Evolutionary conservation across 1,284 basidiomycete genomes (phyloP), one percentile per base, ranked within the genome.

Genomic region (Ceratobasidium sp.): DNA sequence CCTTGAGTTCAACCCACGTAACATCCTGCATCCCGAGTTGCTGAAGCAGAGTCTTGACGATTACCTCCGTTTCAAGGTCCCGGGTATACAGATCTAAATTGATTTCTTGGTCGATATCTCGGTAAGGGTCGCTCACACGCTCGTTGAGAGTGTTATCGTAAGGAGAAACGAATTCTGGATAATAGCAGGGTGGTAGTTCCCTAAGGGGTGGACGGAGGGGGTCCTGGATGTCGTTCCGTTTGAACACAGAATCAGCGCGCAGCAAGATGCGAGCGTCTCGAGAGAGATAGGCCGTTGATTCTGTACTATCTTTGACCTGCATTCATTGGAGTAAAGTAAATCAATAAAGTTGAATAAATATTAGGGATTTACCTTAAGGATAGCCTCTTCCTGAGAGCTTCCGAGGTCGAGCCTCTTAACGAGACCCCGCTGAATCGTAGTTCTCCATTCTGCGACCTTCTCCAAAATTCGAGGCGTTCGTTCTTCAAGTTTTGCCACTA

Each of bases 201-300:
- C 23, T 18, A 20, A n/a, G n/a, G n/a, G n/a, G n/a, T n/a, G n/a
- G n/a, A n/a, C n/a, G n/a, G n/a, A n/a, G n/a, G n/a, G n/a, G n/a
- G n/a, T n/a, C n/a, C n/a, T n/a, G n/a, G n/a, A n/a, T 12, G 18
- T 33, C 23, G 23, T 6, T 33, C 26, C 13, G 26, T 28, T 39
- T 46, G 66, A 67, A 67, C 28, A 67, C 23, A 51, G 44, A 40
- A 20, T 67, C 66, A n/a, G 66, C 66, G n/a, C 66, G 66, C 2
- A 67, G 66, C 13, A 67, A 44, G 2, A 67, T 12, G 6, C 66
- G 42, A 51, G 66, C 15, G 28, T 51, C 39, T 10, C n/a, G 20
- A 5, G 66, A 51, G 12, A 67, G 46, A 28, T 51, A 12, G 0
- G 13, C n/a, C 7, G 66, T 51, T 26, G 44, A 26, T 23, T 67